Evolutionary conservation across 805 yeast species (phyloP).

Genomic region (Danielia oregonensis): DNA sequence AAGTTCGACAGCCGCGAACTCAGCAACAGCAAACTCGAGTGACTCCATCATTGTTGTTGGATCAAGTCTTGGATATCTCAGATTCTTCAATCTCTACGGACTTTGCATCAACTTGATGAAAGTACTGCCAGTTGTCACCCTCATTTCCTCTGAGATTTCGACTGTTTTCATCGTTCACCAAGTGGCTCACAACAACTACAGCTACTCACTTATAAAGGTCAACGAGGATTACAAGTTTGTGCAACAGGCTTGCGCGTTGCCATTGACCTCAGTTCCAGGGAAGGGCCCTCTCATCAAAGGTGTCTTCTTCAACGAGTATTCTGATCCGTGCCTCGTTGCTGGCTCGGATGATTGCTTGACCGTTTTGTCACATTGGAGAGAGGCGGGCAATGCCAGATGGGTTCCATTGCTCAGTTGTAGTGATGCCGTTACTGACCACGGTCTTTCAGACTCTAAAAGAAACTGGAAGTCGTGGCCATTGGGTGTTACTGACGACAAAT

Average conservation of each 20-base stretch:
- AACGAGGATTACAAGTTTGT: slow-evolving; percentile 35
- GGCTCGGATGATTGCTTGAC: slow-evolving; percentile 75
- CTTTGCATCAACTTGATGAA: slow-evolving; percentile 67
- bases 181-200: slow-evolving; percentile 25
- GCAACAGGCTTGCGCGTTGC: slow-evolving; percentile 38
- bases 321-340: slow-evolving; percentile 80
- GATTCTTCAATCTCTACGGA: slow-evolving; percentile 71
- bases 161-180: slow-evolving; percentile 51
- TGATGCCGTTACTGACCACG: slow-evolving; percentile 41
- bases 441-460: slow-evolving; percentile 43
- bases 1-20: slow-evolving; percentile 12
- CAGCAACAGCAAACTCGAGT: slow-evolving; percentile 13
- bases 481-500: slow-evolving; percentile 66
- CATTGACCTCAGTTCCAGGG: slow-evolving; percentile 21
- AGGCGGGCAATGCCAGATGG: slow-evolving; percentile 76
- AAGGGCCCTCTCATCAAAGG: slow-evolving; percentile 50
- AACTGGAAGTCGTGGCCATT: slow-evolving; percentile 83
- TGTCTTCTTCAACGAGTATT: slow-evolving; percentile 79
- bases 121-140: slow-evolving; percentile 66
- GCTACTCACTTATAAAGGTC: slow-evolving; percentile 48
- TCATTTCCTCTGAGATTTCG: slow-evolving; percentile 58
- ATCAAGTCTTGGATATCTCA: slow-evolving; percentile 70
- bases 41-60: slow-evolving; percentile 61
- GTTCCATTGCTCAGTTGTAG: slow-evolving; percentile 71
- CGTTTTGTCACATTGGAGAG: slow-evolving; percentile 76